phyloP scores from a whole-genome alignment of 2,329 filamentous ascomycete genomes.

The Penicillium sumatraense region DNA sequence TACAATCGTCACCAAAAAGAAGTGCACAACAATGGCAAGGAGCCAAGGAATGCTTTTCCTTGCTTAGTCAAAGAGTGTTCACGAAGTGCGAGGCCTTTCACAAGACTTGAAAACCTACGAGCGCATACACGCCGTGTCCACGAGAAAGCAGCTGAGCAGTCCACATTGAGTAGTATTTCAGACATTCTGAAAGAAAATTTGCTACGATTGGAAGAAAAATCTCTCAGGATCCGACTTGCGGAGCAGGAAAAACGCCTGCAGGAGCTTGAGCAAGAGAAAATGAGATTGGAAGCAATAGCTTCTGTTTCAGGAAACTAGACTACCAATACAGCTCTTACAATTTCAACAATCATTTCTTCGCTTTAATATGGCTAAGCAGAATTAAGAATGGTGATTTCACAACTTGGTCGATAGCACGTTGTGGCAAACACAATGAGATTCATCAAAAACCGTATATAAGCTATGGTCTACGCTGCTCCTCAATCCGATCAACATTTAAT shows the following conservation, averaged over 20 bases:
- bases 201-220: background rate
- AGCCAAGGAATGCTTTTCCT: background rate
- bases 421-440: no score
- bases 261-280: background rate
- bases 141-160: background rate
- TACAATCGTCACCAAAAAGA: background rate
- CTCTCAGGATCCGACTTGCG: background rate
- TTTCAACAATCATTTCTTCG: no score
- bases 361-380: no score
- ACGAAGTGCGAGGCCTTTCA: background rate
- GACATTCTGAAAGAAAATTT: background rate
- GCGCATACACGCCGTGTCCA: background rate
- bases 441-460: no score
- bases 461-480: no score
- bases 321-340: no score
- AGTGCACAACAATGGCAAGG: background rate
- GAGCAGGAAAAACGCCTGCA: background rate
- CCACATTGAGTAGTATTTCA: no score
- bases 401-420: no score
- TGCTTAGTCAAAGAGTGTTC: background rate
- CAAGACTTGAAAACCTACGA: background rate
- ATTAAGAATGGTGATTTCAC: no score
- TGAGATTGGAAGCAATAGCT: background rate
- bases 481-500: no score
- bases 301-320: no score